A percentile compares a stretch with the other conserved stretches of the same genome.
These are phyloP conservation scores for Epipyxis sp. DNA, from an alignment of 108 stramenopile genomes.

Conservation along the genomic window DNA sequence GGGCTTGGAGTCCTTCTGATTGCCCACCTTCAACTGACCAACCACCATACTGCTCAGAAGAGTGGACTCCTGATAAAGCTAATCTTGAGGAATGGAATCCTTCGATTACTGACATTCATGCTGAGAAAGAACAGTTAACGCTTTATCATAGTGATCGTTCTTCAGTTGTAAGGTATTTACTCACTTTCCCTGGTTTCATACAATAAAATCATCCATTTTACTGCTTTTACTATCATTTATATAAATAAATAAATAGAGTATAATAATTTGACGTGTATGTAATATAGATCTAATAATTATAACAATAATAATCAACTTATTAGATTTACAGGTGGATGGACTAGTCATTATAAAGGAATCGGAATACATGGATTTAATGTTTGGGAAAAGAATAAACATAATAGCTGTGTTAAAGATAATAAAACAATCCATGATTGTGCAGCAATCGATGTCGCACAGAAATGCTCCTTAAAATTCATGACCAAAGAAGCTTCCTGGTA, in stretches of 20 bases:
- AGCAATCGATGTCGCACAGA: background rate
- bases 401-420: background rate
- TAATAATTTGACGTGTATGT: too few relatives aligned
- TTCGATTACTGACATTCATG: background rate
- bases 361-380: conserved; percentile 14
- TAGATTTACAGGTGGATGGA: background rate
- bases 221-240: too few relatives aligned
- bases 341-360: background rate
- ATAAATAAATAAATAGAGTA: too few relatives aligned
- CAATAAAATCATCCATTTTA: too few relatives aligned
- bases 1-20: background rate
- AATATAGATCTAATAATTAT: too few relatives aligned
- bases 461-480: conserved; percentile 15
- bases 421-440: background rate
- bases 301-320: too few relatives aligned
- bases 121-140: background rate
- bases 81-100: conserved; percentile 10
- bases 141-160: background rate
- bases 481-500: conserved; percentile 25
- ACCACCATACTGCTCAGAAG: conserved; percentile 7
- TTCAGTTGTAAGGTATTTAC: background rate
- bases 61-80: conserved; percentile 10
- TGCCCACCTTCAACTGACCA: conserved; percentile 30
- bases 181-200: too few relatives aligned
- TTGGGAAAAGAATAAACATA: conserved; percentile 11